Conservation (phyloP, 768 basidiomycete genomes). For the Phylloporus sp. region DNA sequence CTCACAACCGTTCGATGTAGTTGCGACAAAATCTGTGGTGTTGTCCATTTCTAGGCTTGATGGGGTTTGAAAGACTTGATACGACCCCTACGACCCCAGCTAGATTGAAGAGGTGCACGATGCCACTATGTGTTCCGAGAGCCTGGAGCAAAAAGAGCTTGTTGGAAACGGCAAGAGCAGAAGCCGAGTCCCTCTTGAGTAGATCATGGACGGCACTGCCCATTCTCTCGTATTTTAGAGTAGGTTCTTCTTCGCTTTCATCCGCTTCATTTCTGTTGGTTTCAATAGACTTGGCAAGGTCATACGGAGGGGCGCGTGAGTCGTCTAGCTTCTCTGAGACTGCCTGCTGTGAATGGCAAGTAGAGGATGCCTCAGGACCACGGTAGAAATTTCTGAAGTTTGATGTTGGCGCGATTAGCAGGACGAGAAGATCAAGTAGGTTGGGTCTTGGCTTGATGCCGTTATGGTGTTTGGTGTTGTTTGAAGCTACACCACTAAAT, state of each 20-base stretch:
- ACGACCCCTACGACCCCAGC: constrained; percentile 70
- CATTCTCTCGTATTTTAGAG: constrained; percentile 86
- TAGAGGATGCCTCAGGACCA: background rate
- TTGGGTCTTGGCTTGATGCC: too few relatives aligned
- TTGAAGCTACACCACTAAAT: too few relatives aligned
- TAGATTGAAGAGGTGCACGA: constrained; percentile 80
- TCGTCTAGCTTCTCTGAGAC: constrained; percentile 1
- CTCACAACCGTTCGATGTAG: constrained; percentile 90
- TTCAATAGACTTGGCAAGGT: constrained; percentile 1
- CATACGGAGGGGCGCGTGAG: background rate
- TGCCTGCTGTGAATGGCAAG: background rate
- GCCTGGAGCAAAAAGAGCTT: constrained; percentile 57
- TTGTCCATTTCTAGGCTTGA: constrained; percentile 76
- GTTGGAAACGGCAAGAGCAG: constrained; percentile 70
- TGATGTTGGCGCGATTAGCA: background rate
- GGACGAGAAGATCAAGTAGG: constrained; percentile 11
- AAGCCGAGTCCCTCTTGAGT: constrained; percentile 85
- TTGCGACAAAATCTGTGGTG: constrained; percentile 85
- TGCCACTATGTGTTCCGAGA: constrained; percentile 89
- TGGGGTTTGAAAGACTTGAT: constrained; percentile 92
- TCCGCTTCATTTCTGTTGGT: constrained; percentile 17
- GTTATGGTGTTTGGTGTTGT: too few relatives aligned
- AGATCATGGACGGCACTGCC: constrained; percentile 67
- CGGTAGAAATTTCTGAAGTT: constrained; percentile 9
- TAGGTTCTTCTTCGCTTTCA: constrained; percentile 55